Evolutionary conservation across 2,329 filamentous ascomycete genomes (phyloP).

Genomic region (Colletotrichum ledebouriae): DNA sequence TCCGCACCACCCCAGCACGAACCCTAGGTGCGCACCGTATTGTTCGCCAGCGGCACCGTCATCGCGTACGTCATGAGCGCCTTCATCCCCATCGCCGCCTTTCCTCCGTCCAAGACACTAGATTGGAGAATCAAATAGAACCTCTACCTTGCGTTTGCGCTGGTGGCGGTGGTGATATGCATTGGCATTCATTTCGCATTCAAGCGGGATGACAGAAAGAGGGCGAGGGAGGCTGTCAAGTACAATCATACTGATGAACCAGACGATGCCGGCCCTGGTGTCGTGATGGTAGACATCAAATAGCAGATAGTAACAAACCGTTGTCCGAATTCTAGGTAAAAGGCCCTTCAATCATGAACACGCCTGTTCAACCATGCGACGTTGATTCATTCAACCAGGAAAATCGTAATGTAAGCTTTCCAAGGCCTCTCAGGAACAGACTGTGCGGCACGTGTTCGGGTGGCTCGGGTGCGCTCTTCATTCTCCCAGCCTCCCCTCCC

Average conservation of each 20-base stretch:
- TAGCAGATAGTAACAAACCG: too few species aligned
- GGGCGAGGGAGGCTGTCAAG: constrained; percentile 28
- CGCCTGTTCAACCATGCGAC: too few species aligned
- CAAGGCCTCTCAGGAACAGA: too few species aligned
- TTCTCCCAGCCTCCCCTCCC: too few species aligned
- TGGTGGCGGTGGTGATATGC: constrained; percentile 22
- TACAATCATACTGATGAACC: constrained; percentile 15
- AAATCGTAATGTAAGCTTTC: too few species aligned
- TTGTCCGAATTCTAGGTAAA: too few species aligned
- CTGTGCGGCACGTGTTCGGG: background rate
- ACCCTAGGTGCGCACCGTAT: constrained; percentile 34
- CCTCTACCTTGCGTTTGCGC: constrained; percentile 23
- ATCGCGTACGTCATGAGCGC: constrained; percentile 31
- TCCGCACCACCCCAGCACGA: constrained; percentile 19
- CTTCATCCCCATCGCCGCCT: constrained; percentile 36
- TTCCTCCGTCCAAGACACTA: constrained; percentile 13
- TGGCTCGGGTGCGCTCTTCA: constrained; percentile 1
- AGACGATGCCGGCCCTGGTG: constrained; percentile 16
- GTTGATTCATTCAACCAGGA: too few species aligned
- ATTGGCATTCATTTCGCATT: constrained; percentile 30
- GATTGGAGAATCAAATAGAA: constrained; percentile 34
- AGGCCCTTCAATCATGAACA: too few species aligned
- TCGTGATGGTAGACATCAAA: background rate
- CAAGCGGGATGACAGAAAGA: constrained; percentile 29
- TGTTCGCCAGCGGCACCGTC: constrained; percentile 32